These are phyloP conservation scores for Synchytrium microbalum DNA, from an alignment of 371 early-diverging fungal species.

Conservation along the genomic window DNA sequence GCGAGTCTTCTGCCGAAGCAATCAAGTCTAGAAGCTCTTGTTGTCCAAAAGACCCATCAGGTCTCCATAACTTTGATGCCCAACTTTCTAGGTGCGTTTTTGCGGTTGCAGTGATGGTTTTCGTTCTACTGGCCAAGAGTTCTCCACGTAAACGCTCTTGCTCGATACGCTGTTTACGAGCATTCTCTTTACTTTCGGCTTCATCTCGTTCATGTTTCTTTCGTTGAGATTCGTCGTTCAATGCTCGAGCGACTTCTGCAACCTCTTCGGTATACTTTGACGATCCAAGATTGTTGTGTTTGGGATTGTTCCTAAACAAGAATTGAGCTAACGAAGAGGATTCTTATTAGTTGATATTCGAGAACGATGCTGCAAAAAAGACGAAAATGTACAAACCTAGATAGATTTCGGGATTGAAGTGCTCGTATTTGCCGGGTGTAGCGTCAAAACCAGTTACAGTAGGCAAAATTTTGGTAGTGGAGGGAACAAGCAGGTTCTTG, in stretches of 20 bases:
- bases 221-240: too few species aligned
- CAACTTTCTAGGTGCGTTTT: too few species aligned
- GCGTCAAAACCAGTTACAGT: not conserved
- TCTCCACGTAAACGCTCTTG: too few species aligned
- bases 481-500: conserved; percentile 4
- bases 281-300: conserved; percentile 26
- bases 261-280: conserved; percentile 26
- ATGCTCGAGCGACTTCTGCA: too few species aligned
- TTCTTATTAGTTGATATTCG: not conserved
- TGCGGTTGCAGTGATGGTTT: too few species aligned
- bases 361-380: not conserved
- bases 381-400: conserved; percentile 24
- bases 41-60: not conserved
- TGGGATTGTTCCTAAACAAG: conserved; percentile 42
- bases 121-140: too few species aligned
- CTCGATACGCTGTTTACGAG: not conserved
- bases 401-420: conserved; percentile 43
- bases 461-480: not conserved
- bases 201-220: not conserved
- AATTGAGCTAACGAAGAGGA: conserved; percentile 29
- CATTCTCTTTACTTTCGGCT: not conserved
- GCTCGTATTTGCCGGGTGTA: not conserved
- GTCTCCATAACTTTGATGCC: not conserved
- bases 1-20: not conserved
- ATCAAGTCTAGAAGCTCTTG: not conserved